Evolutionary conservation across 2,329 filamentous ascomycete genomes (phyloP), one percentile per base, ranked within the genome.

Genomic region (Claviceps quebecensis): DNA sequence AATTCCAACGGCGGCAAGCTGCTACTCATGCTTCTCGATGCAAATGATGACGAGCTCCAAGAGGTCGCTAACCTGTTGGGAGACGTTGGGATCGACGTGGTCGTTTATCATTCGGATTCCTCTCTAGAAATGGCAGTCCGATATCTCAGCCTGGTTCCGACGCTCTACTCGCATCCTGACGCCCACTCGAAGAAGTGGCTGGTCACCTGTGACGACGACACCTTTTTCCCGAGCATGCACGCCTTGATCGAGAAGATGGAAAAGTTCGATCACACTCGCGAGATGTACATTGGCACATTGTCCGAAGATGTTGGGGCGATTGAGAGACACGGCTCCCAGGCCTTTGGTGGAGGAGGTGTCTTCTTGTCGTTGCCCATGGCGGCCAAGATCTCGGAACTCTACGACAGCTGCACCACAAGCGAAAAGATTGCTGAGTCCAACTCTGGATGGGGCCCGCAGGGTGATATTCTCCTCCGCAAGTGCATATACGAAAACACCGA

Each of bases 401-500:
- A 70, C 55, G 66, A 67, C 7, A 62, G 62, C 39, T 78, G 73
- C 62, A 72, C 68, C 49, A 70, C 71, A 0, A 65, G 72, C 5
- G 61, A 75, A 54, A 79, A 78, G 66, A 67, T 80, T 47, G 63
- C 67, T 41, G 74, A 79, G 58, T 69, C 76, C 17, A 72, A 80
- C 62, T 74, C 74, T 0, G 77, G 77, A 49, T 80, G 76, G 75
- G 77, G 77, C 2, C 72, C 76, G 8, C 74, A 77, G 60, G 80
- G 79, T 45, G 80, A 83, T 57, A 79, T 80, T 52, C 68, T 80
- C 36, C 72, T 83, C 23, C 75, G 77, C 51, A 77, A 80, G 59
- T 83, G 80, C 64, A 76, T 83, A 58, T 82, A 82, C 64, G 74
- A 80, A 56, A 74, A 83, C 61, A 79, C 78, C 2, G 71, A 75